These are phyloP conservation scores for Globisporangium okanoganense DNA, from an alignment of 352 stramenopile genomes.

Conservation along the genomic window DNA sequence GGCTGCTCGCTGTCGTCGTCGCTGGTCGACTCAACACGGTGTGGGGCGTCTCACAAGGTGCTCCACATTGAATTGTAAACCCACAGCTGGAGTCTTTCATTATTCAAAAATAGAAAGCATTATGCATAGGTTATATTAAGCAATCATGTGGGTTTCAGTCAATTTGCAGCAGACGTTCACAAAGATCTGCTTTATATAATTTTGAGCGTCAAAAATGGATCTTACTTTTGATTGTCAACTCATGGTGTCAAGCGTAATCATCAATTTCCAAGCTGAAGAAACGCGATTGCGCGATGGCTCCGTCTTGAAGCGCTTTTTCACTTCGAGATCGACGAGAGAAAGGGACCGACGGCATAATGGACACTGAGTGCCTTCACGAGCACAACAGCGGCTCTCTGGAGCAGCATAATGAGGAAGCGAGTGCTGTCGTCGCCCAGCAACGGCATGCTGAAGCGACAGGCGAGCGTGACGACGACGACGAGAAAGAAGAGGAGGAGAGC, in stretches of 20 bases:
- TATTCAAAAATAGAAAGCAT: no score
- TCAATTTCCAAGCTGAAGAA: neutral
- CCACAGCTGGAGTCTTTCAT: neutral
- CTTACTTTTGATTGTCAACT: neutral
- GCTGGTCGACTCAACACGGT: conserved; percentile 1
- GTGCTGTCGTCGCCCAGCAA: neutral
- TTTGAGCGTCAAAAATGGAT: neutral
- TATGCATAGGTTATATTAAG: no score
- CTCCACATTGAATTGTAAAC: neutral
- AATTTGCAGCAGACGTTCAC: no score
- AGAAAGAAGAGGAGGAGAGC: neutral
- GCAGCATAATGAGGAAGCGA: neutral
- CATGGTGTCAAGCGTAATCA: neutral
- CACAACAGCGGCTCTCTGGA: neutral
- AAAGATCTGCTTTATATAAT: no score
- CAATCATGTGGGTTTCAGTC: no score
- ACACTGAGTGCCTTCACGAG: neutral
- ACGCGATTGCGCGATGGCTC: conserved; percentile 1
- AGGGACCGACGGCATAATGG: neutral
- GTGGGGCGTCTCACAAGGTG: neutral
- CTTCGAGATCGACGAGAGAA: neutral
- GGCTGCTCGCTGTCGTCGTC: neutral
- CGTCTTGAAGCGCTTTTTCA: neutral
- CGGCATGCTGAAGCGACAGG: neutral
- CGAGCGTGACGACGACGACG: neutral